Percentiles rank a stretch among this genome's conserved stretches.
phyloP scores from a whole-genome alignment of 1,139 yeast genomes.

The Meyerozyma sp. region DNA sequence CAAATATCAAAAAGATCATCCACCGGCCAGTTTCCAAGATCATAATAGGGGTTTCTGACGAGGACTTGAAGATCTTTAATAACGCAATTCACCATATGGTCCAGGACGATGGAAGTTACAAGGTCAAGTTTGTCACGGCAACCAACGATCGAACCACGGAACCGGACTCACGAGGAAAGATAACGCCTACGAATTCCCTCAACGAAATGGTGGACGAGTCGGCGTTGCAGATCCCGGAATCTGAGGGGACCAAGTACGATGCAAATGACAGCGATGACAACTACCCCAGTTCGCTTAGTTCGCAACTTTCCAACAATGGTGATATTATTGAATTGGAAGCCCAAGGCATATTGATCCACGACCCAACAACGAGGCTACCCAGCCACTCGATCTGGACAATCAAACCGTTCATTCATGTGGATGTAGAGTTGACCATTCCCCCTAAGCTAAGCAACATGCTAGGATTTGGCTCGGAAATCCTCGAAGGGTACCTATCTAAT shows the following conservation, averaged over 20 bases:
- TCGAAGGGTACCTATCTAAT: conserved; percentile 65
- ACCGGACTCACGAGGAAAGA: conserved; percentile 12
- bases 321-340: conserved; percentile 77
- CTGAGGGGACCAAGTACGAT: conserved; percentile 5
- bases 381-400: conserved; percentile 92
- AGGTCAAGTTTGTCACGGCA: conserved; percentile 65
- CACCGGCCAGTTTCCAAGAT: conserved; percentile 58
- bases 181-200: conserved; percentile 26
- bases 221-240: neutral
- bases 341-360: conserved; percentile 89
- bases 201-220: conserved; percentile 7
- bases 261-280: conserved; percentile 8
- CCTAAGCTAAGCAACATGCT: conserved; percentile 59
- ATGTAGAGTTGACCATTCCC: conserved; percentile 64
- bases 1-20: conserved; percentile 49
- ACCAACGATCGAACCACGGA: conserved; percentile 28
- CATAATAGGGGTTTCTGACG: conserved; percentile 56
- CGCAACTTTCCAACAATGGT: conserved; percentile 49
- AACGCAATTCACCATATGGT: conserved; percentile 71
- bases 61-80: conserved; percentile 63
- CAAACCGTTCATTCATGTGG: conserved; percentile 66
- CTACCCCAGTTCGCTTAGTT: conserved; percentile 16
- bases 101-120: conserved; percentile 68
- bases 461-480: conserved; percentile 86
- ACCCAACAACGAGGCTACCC: conserved; percentile 52